Percentiles rank a stretch among this genome's conserved stretches.
Conservation (phyloP, 345 rosid genomes). For the Bruguiera gymnorhiza region DNA sequence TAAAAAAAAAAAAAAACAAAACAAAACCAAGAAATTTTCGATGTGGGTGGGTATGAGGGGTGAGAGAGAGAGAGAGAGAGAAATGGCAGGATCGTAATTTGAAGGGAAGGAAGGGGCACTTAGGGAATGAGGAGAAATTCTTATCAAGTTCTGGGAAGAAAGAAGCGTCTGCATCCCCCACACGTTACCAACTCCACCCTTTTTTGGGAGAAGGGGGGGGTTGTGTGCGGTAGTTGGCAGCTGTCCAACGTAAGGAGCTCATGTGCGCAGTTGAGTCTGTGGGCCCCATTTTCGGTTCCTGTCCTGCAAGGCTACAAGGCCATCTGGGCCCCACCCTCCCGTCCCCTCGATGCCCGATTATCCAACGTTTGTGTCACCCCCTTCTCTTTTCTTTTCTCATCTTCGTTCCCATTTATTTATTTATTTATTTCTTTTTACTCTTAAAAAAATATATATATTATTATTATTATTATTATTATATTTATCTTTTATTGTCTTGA, state of each 20-base stretch:
- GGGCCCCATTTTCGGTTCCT: slow-evolving; percentile 8
- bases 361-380: too few relatives aligned
- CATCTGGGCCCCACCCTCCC: not conserved
- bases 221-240: slow-evolving; percentile 23
- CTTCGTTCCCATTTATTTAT: too few relatives aligned
- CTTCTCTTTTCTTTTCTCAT: too few relatives aligned
- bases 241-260: slow-evolving; percentile 31
- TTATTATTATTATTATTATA: too few relatives aligned
- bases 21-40: too few relatives aligned
- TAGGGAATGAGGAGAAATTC: not conserved
- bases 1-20: too few relatives aligned
- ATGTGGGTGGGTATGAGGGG: too few relatives aligned
- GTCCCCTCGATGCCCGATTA: not conserved
- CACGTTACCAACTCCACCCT: slow-evolving; percentile 30
- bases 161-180: slow-evolving; percentile 2
- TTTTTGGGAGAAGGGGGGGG: not conserved
- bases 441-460: too few relatives aligned
- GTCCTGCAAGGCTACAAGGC: not conserved
- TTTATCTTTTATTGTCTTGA: too few relatives aligned
- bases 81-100: slow-evolving; percentile 6
- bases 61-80: not conserved
- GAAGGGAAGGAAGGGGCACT: not conserved
- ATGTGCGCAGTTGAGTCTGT: slow-evolving; percentile 29
- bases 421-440: too few relatives aligned
- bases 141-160: not conserved